Evolutionary conservation across 2,329 filamentous ascomycete species (phyloP), one percentile per base, ranked within the genome.

Genomic region (Phaeosphaeriaceae sp.): DNA sequence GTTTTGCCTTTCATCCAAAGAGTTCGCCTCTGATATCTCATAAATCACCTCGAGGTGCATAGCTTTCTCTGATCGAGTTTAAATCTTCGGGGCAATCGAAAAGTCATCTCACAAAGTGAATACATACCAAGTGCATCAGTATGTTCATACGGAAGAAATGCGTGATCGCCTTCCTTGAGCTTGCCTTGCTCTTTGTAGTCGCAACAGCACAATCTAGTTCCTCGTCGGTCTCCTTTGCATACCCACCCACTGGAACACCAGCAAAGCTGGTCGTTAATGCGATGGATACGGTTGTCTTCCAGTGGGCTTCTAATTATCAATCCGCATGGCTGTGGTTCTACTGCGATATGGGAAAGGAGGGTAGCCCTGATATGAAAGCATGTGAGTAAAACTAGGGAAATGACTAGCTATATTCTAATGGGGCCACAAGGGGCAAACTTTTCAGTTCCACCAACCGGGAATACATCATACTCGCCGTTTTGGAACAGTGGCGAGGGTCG

Each of bases 241-340:
- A 47, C 34, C 40, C 39, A 23, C 17, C 30, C 3, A 48, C 44
- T 13, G 42, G n/a, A 8, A 39, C 36, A 6, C 34, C 15, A 34
- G 20, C 35, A 16, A 15, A 29, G 13, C 26, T 48, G 2, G 35
- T 37, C 5, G 43, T 48, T 13, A 42, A 48, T 42, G 40, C 45
- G 5, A 17, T 48, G 23, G 50, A 52, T 13, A 37, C 30, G 2
- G 32, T 52, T 12, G 28, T 29, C 1, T 6, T 42, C 8, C 45
- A 48, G 15, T 52, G 45, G 41, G 15, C 13, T 12, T 52, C 45
- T 3, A 48, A 45, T 11, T 52, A 36, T 29, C 20, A 21, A n/a
- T 21, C 48, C 18, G 33, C 41, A 33, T 45, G 29, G 15, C 32
- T 52, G 5, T 48, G 43, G 15, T 6, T 48, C 28, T 52, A 36